These are phyloP conservation scores for Lepidium campestre DNA, from an alignment of 441 rosid genomes.

Conservation along the genomic window DNA sequence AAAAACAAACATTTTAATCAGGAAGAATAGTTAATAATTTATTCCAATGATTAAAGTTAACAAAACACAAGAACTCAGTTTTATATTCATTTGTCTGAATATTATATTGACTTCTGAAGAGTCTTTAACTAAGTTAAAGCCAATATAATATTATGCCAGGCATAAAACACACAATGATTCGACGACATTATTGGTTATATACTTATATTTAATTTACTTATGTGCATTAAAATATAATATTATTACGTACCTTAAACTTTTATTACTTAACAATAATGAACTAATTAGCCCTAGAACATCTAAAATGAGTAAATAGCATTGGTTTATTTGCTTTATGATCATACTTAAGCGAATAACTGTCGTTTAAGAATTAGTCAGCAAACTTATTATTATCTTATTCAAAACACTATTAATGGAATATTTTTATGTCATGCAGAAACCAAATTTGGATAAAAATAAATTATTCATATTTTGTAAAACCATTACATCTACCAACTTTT, in stretches of 20 bases:
- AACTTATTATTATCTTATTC: background rate
- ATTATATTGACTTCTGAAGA: constrained; percentile 21
- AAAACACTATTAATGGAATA: background rate
- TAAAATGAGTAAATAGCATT: constrained; percentile 7
- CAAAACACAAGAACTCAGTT: constrained; percentile 3
- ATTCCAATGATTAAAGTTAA: constrained; percentile 22
- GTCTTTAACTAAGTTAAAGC: constrained; percentile 20
- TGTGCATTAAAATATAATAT: background rate
- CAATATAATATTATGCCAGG: constrained; percentile 22
- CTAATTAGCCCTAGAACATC: constrained; percentile 6
- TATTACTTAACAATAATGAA: constrained; percentile 8
- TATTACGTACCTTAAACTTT: constrained; percentile 7
- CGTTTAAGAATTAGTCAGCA: background rate
- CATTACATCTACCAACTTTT: background rate
- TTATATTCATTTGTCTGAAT: constrained; percentile 17
- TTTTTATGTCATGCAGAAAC: background rate
- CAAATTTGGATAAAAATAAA: background rate
- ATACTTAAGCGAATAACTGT: constrained; percentile 1
- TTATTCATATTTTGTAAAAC: background rate
- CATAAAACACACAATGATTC: constrained; percentile 27
- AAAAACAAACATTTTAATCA: too few species aligned
- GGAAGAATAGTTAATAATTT: background rate
- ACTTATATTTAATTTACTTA: constrained; percentile 16
- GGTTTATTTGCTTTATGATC: background rate
- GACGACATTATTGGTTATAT: constrained; percentile 22